Conservation (phyloP, 2,329 filamentous ascomycete species). For the Aspergillus sp. region DNA sequence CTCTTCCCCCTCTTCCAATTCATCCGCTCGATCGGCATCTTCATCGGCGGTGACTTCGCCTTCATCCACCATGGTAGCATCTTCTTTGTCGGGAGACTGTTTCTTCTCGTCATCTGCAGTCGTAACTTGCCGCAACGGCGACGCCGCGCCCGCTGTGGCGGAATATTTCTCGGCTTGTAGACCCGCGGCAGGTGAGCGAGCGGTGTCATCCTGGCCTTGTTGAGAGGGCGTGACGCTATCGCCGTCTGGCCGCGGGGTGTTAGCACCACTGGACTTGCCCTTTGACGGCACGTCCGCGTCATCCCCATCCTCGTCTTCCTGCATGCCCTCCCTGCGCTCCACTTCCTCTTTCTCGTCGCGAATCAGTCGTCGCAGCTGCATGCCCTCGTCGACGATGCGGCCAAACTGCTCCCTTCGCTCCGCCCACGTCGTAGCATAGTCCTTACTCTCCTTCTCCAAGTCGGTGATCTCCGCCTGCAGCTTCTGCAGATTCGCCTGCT, state of each 20-base stretch:
- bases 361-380: slow-evolving; percentile 78
- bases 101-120: slow-evolving; percentile 39
- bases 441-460: slow-evolving; percentile 77
- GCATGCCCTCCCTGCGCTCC: slow-evolving; percentile 79
- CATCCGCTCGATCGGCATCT: slow-evolving; percentile 36
- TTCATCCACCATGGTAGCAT: slow-evolving; percentile 61
- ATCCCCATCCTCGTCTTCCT: slow-evolving; percentile 60
- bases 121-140: slow-evolving; percentile 39
- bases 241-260: slow-evolving; percentile 51
- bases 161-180: slow-evolving; percentile 34
- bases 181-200: slow-evolving; percentile 19
- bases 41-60: slow-evolving; percentile 41
- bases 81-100: slow-evolving; percentile 48
- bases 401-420: slow-evolving; percentile 85
- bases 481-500: slow-evolving; percentile 73
- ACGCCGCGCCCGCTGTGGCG: slow-evolving; percentile 29
- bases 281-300: slow-evolving; percentile 52
- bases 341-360: slow-evolving; percentile 95
- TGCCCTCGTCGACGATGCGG: slow-evolving; percentile 86
- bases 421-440: slow-evolving; percentile 79
- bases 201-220: slow-evolving; percentile 32
- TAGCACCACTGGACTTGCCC: slow-evolving; percentile 48
- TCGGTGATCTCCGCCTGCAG: slow-evolving; percentile 85
- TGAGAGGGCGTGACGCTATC: slow-evolving; percentile 43
- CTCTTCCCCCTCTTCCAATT: slow-evolving; percentile 51